Evolutionary conservation across 2,329 filamentous ascomycete species (phyloP).

Genomic region (Penicillium hesseltinei): DNA sequence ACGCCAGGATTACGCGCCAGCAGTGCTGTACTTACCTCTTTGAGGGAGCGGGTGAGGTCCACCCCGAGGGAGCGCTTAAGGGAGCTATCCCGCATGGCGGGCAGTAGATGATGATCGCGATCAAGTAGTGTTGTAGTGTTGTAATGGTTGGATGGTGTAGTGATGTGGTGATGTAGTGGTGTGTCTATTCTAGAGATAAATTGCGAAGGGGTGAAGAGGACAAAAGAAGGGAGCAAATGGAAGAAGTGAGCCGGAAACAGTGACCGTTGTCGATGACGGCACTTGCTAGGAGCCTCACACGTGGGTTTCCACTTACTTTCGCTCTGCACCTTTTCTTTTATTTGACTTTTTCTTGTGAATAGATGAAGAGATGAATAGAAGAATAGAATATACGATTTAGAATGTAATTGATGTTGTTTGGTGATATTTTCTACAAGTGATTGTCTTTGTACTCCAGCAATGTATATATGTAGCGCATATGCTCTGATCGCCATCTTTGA

Average conservation of each 20-base stretch:
- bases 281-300: slow-evolving; percentile 16
- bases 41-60: slow-evolving; percentile 38
- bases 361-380: neutral
- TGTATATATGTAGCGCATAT: neutral
- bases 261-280: slow-evolving; percentile 25
- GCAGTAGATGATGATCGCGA: slow-evolving; percentile 8
- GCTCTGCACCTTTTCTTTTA: neutral
- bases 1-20: neutral
- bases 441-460: neutral
- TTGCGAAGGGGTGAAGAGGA: neutral
- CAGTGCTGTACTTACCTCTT: slow-evolving; percentile 36
- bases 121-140: neutral
- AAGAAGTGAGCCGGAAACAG: slow-evolving; percentile 17
- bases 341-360: neutral
- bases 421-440: neutral
- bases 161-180: neutral
- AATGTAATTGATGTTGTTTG: neutral
- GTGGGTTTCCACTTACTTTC: neutral
- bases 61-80: slow-evolving; percentile 46
- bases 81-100: slow-evolving; percentile 42
- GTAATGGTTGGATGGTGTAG: neutral
- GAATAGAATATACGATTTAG: neutral
- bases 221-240: neutral
- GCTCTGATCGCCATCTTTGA: neutral
- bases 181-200: neutral